These are phyloP conservation scores for Sporobolomyces phaffii DNA, from an alignment of 768 basidiomycete species.

Conservation along the genomic window DNA sequence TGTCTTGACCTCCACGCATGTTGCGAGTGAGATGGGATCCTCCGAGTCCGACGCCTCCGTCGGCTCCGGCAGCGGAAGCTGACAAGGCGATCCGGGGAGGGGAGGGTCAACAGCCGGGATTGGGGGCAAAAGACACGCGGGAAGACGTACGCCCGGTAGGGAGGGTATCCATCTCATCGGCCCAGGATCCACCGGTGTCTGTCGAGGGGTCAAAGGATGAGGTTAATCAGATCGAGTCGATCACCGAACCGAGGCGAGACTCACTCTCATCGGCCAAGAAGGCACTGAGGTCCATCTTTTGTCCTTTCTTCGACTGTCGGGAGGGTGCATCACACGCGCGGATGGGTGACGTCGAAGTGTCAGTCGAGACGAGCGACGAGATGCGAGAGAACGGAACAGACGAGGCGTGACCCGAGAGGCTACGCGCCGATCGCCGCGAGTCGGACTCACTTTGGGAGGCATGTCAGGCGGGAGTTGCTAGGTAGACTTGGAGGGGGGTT, in stretches of 20 bases:
- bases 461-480: not conserved
- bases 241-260: slow-evolving; percentile 46
- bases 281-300: slow-evolving; percentile 82
- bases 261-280: slow-evolving; percentile 81
- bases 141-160: slow-evolving; percentile 79
- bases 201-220: not conserved
- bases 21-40: slow-evolving; percentile 36
- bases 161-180: slow-evolving; percentile 91
- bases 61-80: slow-evolving; percentile 14
- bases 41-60: slow-evolving; percentile 21
- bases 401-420: not conserved
- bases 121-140: not conserved
- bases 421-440: not conserved
- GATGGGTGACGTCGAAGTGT: not conserved
- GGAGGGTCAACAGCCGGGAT: not conserved
- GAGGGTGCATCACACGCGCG: not conserved
- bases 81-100: not conserved
- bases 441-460: slow-evolving; percentile 32
- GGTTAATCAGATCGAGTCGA: not conserved
- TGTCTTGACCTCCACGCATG: not conserved
- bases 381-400: not conserved
- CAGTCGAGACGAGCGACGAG: not conserved
- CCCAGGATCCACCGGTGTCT: slow-evolving; percentile 87
- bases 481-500: not conserved
- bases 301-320: slow-evolving; percentile 80